Base-by-base conservation (phyloP, 176 grass and related monocot genomes). In the Typha latifolia region DNA sequence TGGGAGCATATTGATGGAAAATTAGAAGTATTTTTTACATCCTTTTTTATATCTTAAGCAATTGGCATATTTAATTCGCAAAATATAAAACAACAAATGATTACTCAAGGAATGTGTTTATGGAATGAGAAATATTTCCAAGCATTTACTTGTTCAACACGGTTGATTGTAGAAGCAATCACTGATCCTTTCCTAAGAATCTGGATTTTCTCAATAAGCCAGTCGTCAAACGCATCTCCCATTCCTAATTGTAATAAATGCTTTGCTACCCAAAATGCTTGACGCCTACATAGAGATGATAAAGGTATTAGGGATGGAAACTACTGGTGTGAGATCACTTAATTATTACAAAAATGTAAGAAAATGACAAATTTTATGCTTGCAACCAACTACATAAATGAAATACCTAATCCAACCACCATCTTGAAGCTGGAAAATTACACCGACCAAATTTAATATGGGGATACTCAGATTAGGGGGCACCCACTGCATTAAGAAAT, bases 221-320 rank as follows among this genome's bases (percentile, higher is more conserved):
- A 99, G 74, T 99, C 95, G 83, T 99, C 95, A 90, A 99, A 99
- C 51, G 95, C 91, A 65, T 99, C 95, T 65, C 95, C 95, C 95
- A 99, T 99, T 76, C 95, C 95, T 76, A 99, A 84, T 67, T 99
- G 89, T 72, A 99, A 77, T 81, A 99, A 61, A 75, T 99, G 95
- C 74, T 94, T 99, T 65, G 79, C 95, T 56, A 99, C 86, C 95
- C 95, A 99, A 87, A 99, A 99, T 83, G 86, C 83, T 90, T 99
- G 89, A 61, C 95, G 83, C 64, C 95, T 99, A 73, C 34, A 85
- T 69, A 55, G 24, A 56, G 21, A 81, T 12, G 48, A 19, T 4
- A 61, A 72, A 14, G 5, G 20, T 11, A 62, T 16, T 69, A 59
- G 20, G 13, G 15, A 57, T 57, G 52, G 16, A 57, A 57, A 57